Conservation (phyloP, 2,329 filamentous ascomycete species). For the Malbranchea cinnamomea region DNA sequence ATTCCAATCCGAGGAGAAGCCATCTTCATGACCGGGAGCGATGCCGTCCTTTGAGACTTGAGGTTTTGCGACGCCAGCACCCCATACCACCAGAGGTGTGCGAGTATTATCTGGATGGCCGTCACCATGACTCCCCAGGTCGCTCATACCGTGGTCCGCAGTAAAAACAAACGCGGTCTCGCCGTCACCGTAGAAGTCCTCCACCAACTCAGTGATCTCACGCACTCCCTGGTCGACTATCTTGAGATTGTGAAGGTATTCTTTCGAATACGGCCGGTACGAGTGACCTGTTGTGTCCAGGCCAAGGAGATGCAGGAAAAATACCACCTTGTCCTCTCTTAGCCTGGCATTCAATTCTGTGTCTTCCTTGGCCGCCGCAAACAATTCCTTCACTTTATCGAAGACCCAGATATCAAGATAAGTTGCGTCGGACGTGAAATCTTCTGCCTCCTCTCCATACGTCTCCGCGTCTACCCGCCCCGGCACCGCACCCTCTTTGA, state of each 20-base stretch:
- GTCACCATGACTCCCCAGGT: constrained; percentile 98
- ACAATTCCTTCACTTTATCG: constrained; percentile 77
- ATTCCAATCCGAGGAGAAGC: constrained; percentile 76
- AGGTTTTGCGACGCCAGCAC: constrained; percentile 73
- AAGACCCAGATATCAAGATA: constrained; percentile 90
- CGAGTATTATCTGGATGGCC: constrained; percentile 94
- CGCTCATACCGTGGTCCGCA: constrained; percentile 96
- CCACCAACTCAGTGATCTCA: constrained; percentile 65
- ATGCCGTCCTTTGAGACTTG: constrained; percentile 37
- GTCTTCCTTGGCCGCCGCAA: constrained; percentile 65
- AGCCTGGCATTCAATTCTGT: constrained; percentile 56
- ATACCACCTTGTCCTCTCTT: constrained; percentile 73
- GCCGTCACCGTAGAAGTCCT: constrained; percentile 69
- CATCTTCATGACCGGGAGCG: constrained; percentile 73
- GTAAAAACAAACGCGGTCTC: constrained; percentile 95
- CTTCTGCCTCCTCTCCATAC: constrained; percentile 74
- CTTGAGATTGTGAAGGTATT: constrained; percentile 90
- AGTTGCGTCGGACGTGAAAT: constrained; percentile 71
- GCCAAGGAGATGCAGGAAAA: constrained; percentile 87
- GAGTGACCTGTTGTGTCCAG: constrained; percentile 80
- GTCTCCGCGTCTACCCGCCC: constrained; percentile 76
- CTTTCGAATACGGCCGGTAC: constrained; percentile 81
- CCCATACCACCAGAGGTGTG: constrained; percentile 86
- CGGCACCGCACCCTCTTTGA: constrained; percentile 77
- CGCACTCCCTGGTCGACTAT: constrained; percentile 81